Percentiles rank a stretch among this genome's conserved stretches.
phyloP scores from a whole-genome alignment of 805 yeast species.

The Nakazawaea wickerhamii region DNA sequence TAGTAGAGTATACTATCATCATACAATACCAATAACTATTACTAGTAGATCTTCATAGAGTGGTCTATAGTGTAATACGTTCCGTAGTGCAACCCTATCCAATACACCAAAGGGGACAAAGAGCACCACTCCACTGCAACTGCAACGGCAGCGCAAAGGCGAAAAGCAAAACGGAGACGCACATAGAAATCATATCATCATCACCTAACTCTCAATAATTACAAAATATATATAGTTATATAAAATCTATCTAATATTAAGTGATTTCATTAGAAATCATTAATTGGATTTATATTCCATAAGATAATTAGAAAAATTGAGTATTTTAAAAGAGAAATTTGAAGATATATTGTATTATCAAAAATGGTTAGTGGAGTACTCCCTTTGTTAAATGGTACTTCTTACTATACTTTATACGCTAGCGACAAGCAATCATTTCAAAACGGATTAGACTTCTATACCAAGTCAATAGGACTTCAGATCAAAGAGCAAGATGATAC shows the following conservation, averaged over 20 bases:
- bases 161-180: neutral
- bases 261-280: too few species aligned
- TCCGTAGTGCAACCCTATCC: neutral
- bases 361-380: neutral
- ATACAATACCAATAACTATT: too few species aligned
- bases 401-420: constrained; percentile 50
- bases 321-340: too few species aligned
- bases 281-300: too few species aligned
- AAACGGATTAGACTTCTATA: constrained; percentile 53
- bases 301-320: too few species aligned
- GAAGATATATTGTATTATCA: too few species aligned
- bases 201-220: neutral
- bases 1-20: too few species aligned
- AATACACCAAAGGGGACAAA: neutral
- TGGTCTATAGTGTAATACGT: neutral
- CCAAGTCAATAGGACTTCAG: constrained; percentile 34
- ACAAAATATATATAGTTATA: neutral
- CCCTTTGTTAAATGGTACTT: constrained; percentile 51
- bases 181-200: constrained; percentile 1
- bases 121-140: constrained; percentile 4
- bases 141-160: neutral
- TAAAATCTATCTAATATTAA: too few species aligned
- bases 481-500: constrained; percentile 24
- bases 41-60: neutral
- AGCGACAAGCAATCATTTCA: constrained; percentile 37